A percentile compares a stretch with the other conserved stretches of the same genome.
Evolutionary conservation across 805 yeast genomes (phyloP).

Genomic region (Metschnikowia peoriensis): DNA sequence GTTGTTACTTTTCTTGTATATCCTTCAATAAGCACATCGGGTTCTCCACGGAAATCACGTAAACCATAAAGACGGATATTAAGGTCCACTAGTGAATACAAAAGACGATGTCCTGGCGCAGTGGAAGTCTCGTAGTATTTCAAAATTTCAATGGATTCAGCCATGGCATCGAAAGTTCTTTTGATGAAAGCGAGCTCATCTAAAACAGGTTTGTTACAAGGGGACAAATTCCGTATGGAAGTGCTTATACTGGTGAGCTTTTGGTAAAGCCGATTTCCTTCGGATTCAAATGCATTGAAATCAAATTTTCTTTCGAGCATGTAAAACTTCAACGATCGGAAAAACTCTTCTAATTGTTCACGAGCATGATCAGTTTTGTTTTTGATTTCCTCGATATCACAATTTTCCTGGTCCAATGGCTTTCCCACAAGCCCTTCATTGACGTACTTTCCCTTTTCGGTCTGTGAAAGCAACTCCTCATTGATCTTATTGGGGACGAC

Average conservation of each 20-base stretch:
- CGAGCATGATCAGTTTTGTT: background rate
- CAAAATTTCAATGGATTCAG: slow-evolving; percentile 3
- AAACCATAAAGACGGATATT: slow-evolving; percentile 1
- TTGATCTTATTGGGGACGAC: background rate
- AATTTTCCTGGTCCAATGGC: background rate
- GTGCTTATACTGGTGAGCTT: background rate
- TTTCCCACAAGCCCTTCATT: background rate
- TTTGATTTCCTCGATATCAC: background rate
- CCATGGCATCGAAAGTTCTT: background rate
- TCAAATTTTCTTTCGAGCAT: background rate
- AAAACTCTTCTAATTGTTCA: background rate
- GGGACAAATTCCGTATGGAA: background rate
- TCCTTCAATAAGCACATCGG: background rate
- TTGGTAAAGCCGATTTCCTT: background rate
- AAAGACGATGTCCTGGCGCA: background rate
- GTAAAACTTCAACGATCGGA: background rate
- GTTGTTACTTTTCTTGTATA: background rate
- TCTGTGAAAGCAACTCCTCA: background rate
- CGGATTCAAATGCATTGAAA: background rate
- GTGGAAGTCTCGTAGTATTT: slow-evolving; percentile 1
- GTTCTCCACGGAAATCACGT: background rate
- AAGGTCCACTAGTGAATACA: slow-evolving; percentile 3
- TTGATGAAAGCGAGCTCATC: background rate
- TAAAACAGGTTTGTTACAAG: background rate
- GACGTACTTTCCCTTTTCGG: background rate